Base-by-base conservation (phyloP, 305 asterid species). In the Solanum hybrid region DNA sequence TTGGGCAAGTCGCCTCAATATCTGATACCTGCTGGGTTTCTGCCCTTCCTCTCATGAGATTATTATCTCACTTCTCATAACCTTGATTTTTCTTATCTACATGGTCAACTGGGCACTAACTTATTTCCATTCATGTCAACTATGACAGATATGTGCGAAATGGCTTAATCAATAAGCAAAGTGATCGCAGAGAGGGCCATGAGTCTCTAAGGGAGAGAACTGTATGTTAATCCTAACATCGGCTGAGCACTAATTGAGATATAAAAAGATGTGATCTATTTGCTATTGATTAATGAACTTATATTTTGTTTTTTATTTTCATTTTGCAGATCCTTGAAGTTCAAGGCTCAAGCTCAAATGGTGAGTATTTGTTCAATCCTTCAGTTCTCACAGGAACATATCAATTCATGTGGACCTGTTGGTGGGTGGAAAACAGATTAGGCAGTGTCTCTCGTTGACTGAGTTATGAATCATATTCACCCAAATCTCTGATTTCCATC, bases 241-340 rank as follows among this genome's bases (percentile, higher is more conserved):
- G 31, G 86, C 80, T 82, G 79, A 91, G 7, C 20, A 85, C 4
- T 26, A 11, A 51, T 22, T 85, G 88, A 32, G 77, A 29, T 37
- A 57, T 51, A 85, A 85, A 31, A 85, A 57, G 31, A 33, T 51
- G 76, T 84, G 20, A 84, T 70, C 70, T 57, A 68, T 75, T n/a
- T 89, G 27, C 68, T 11, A 13, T 88, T 81, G 29, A 61, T 73
- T 77, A 57, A 15, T 79, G 31, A 85, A 89, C 34, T 45, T 79
- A 70, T 79, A 31, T 65, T 41, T 41, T 41, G 57, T 41, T 85
- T 27, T 86, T 76, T 83, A 79, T 87, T 88, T 68, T 41, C 90
- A 27, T 90, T 89, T 91, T 93, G 92, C 96, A 96, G 99, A 90
- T 57, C 31, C 80, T 65, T 89, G 95, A 92, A 90, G 91, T 90